Base-by-base conservation (phyloP, 306 rosid species). In the Delonix regia region DNA sequence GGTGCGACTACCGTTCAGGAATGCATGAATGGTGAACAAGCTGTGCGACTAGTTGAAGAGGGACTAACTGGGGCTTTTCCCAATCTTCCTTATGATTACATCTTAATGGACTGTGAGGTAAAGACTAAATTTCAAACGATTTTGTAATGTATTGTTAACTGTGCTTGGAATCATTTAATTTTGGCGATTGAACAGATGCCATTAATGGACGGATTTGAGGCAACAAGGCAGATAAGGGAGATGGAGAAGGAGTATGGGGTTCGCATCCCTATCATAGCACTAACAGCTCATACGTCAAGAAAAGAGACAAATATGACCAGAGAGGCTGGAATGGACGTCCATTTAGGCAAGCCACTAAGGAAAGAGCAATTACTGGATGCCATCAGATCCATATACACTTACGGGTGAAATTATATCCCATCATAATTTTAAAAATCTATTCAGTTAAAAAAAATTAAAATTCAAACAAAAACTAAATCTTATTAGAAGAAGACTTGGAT, bases 41-140 rank as follows among this genome's bases (percentile, higher is more conserved):
- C 90, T 39, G 74, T 87, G 53, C 56, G 74, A 42, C 73, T 72
- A 22, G 89, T 89, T 80, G 61, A 45, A 49, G 78, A 80, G 14
- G 91, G 72, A 74, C 80, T 89, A 34, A 9, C 14, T 1, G 83
- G 74, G 22, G 55, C 65, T 45, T 66, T 24, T 45, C 49, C 78
- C 27, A 27, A 39, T 63, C 83, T 77, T 75, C 93, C 97, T 53
- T 92, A 83, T 24, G 91, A 92, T 75, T 92, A 85, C 79, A 86
- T 92, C 71, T 69, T 95, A 42, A 92, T 95, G 98, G 99, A 91
- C 38, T 89, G 94, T 48, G 88, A 88, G 96, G 97, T 91, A 79
- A 81, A 28, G 18, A 41, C 55, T 52, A 39, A 36, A 39, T 66
- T 61, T 13, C 36, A 38, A 15, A 61, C 22, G 6, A 30, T 15